Conservation (phyloP, 2,329 filamentous ascomycete genomes). For the Xylariaceae sp. region DNA sequence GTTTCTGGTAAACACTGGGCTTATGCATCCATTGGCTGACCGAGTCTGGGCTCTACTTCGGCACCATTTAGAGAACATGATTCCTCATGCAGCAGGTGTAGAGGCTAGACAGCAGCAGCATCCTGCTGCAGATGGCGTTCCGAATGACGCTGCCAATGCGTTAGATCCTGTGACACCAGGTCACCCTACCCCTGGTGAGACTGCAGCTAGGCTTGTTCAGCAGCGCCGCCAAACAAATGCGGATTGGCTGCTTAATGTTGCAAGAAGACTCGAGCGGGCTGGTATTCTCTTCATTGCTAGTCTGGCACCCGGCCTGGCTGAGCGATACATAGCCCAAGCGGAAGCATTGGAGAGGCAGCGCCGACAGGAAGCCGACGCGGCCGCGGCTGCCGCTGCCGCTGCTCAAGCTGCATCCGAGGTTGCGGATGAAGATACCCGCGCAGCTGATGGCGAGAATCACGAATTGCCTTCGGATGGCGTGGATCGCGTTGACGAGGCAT, state of each 20-base stretch:
- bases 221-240: constrained; percentile 41
- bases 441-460: not conserved
- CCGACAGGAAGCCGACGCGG: constrained; percentile 39
- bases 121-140: constrained; percentile 27
- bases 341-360: constrained; percentile 43
- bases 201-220: constrained; percentile 51
- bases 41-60: constrained; percentile 53
- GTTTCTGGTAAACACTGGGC: constrained; percentile 55
- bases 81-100: constrained; percentile 45
- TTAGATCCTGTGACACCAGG: constrained; percentile 28
- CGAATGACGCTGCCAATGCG: constrained; percentile 26
- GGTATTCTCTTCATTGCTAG: constrained; percentile 60
- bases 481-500: not conserved
- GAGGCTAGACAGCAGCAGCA: constrained; percentile 23
- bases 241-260: constrained; percentile 45
- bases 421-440: not conserved
- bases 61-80: constrained; percentile 53
- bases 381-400: constrained; percentile 35
- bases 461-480: not conserved
- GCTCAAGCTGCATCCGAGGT: constrained; percentile 22
- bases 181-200: constrained; percentile 41
- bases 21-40: constrained; percentile 51
- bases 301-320: constrained; percentile 60
- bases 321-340: constrained; percentile 56
- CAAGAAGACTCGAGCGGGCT: constrained; percentile 53